Conservation (phyloP, 345 rosid genomes). For the Capsella bursapastoris region DNA sequence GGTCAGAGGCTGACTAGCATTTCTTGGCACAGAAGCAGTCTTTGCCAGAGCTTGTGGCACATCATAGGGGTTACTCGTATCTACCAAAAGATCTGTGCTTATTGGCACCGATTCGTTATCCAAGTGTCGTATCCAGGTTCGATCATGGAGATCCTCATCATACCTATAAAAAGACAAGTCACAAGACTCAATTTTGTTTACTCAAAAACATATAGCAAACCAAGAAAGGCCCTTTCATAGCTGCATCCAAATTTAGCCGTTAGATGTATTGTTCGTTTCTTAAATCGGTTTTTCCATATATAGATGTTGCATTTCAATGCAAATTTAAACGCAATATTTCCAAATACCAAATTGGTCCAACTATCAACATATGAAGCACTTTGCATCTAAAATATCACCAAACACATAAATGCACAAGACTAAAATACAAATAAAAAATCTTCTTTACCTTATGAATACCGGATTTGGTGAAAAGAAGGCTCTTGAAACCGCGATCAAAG, state of each 20-base stretch:
- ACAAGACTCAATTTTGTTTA: background rate
- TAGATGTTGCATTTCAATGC: background rate
- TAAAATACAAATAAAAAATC: background rate
- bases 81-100: conserved; percentile 12
- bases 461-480: conserved; percentile 17
- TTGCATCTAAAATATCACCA: background rate
- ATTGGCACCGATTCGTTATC: background rate
- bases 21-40: conserved; percentile 35
- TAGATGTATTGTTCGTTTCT: background rate
- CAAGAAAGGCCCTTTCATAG: background rate
- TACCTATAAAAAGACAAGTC: background rate
- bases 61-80: conserved; percentile 5
- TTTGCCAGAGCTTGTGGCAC: conserved; percentile 41
- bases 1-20: conserved; percentile 30
- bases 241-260: background rate
- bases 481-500: conserved; percentile 14
- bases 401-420: background rate
- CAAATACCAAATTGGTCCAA: no score
- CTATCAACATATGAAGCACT: no score
- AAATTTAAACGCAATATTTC: no score
- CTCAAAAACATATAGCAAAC: background rate
- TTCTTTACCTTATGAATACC: conserved; percentile 26
- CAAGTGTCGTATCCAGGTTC: conserved; percentile 41
- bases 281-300: background rate
- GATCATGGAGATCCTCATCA: conserved; percentile 50